Evolutionary conservation across 768 basidiomycete genomes (phyloP), one percentile per base, ranked within the genome.

Genomic region (Suillus hirtellus): DNA sequence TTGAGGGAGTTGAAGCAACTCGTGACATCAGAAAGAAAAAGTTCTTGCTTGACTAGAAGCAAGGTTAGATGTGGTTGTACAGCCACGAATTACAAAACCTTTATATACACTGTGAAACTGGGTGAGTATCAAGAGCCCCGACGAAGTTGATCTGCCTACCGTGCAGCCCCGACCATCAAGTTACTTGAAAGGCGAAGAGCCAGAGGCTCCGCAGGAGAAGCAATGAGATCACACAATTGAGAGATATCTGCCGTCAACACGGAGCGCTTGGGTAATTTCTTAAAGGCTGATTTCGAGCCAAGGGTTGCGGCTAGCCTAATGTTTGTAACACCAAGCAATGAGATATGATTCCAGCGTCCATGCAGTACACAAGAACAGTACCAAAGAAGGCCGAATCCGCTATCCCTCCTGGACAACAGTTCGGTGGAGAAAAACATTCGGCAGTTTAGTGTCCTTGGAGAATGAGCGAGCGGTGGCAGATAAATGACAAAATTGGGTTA

Each of bases 351-450:
- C 17, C 11, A 38, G 12, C 12, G 52, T 58, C 50, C 5, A 34
- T 60, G n/a, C 11, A 35, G 35, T 31, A 46, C 50, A 11, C 21
- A 42, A 58, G n/a, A 35, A 7, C 63, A 68, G 63, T 73, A 92
- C 93, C 93, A 95, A 21, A 94, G 80, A n/a, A 95, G 84, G 63
- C 94, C 95, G 70, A 92, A 95, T 15, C 94, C 92, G 67, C 89
- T 93, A 68, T 96, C 93, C 64, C 93, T 81, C 68, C 85, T 88
- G 21, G 89, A 85, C 31, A 96, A 79, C 4, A 96, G 76, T 59
- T 95, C 93, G 8, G 89, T 80, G 49, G 92, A 86, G 75, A 93
- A 96, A 80, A 96, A 96, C 94, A 96, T 94, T 12, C 49, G 60
- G 53, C 42, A 52, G 49, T 27, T 61, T 38, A 37, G 42, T 27